Evolutionary conservation across 306 rosid genomes (phyloP).

Genomic region (Mucuna pruriens): DNA sequence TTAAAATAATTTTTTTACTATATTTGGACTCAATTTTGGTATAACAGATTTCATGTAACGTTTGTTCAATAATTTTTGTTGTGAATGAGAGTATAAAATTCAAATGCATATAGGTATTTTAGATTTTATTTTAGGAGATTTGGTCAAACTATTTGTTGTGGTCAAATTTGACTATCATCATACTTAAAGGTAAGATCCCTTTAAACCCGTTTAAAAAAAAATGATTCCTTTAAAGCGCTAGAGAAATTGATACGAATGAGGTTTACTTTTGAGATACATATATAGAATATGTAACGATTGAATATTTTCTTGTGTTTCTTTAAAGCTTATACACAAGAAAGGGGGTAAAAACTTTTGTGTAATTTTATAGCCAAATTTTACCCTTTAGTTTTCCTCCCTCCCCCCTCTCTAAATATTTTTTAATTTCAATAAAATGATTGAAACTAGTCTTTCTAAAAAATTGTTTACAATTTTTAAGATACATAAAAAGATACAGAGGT

Average conservation of each 20-base stretch:
- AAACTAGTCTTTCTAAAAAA: neutral
- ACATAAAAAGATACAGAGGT: neutral
- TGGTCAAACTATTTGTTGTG: neutral
- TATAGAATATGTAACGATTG: neutral
- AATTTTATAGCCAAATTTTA: neutral
- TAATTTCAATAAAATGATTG: neutral
- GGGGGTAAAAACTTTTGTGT: too few relatives aligned
- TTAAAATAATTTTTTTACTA: neutral
- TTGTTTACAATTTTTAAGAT: neutral
- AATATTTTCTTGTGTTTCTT: too few relatives aligned
- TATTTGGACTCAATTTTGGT: neutral
- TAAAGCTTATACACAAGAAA: too few relatives aligned
- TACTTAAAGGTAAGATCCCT: too few relatives aligned
- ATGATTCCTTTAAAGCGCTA: too few relatives aligned
- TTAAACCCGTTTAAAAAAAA: too few relatives aligned
- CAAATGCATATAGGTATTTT: neutral
- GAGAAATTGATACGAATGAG: too few relatives aligned
- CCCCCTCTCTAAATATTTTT: neutral
- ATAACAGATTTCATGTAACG: neutral
- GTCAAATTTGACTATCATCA: neutral
- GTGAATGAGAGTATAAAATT: too few relatives aligned
- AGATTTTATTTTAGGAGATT: neutral
- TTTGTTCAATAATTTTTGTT: neutral
- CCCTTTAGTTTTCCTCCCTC: too few relatives aligned
- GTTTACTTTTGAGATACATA: too few relatives aligned